Evolutionary conservation across 768 basidiomycete genomes (phyloP).

Genomic region (Arthromyces matolae): DNA sequence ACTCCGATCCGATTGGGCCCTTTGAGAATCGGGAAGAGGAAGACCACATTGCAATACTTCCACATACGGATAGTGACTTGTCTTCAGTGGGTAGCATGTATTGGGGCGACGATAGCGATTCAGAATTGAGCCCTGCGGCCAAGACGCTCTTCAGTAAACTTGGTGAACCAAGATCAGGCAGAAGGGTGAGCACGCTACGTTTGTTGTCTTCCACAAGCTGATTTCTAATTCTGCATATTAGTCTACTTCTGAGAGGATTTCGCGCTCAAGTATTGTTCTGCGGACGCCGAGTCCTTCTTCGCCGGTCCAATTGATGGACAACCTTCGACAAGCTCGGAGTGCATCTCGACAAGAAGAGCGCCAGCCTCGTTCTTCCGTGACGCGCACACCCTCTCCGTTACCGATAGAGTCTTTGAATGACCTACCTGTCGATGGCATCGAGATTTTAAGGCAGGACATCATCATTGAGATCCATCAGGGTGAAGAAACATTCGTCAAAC

Average conservation of each 20-base stretch:
- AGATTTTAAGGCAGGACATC: conserved; percentile 17
- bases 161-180: conserved; percentile 19
- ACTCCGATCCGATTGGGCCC: conserved; percentile 36
- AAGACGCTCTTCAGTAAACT: conserved; percentile 44
- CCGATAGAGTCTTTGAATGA: neutral
- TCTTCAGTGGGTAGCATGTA: conserved; percentile 39
- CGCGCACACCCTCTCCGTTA: neutral
- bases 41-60: conserved; percentile 18
- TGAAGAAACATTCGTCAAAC: conserved; percentile 66
- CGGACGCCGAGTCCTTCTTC: conserved; percentile 4
- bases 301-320: neutral
- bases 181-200: conserved; percentile 7
- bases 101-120: conserved; percentile 37
- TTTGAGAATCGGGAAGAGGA: conserved; percentile 11
- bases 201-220: too few relatives aligned
- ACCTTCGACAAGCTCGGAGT: neutral
- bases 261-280: neutral
- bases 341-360: conserved; percentile 14
- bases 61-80: conserved; percentile 44
- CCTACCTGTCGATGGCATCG: neutral
- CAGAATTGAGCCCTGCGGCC: conserved; percentile 42
- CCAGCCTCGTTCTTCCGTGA: conserved; percentile 1
- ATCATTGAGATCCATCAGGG: conserved; percentile 67
- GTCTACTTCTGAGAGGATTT: neutral
- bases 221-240: neutral